phyloP scores from a whole-genome alignment of 1,139 yeast species.

The Pichia kudriavzevii region DNA sequence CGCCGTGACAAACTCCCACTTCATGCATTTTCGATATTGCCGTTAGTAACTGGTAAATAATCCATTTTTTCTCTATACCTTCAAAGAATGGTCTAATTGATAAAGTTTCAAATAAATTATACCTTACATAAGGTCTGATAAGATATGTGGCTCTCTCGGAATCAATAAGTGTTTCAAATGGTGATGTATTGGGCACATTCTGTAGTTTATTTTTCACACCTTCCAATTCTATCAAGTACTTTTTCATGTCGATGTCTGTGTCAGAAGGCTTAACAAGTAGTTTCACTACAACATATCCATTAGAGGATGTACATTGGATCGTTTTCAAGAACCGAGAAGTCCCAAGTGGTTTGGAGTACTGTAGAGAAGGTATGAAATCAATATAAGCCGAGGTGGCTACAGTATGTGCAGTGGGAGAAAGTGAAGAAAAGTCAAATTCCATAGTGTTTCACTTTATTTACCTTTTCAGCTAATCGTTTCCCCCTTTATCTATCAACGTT shows the following conservation, averaged over 20 bases:
- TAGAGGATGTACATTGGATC: slow-evolving; percentile 62
- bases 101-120: slow-evolving; percentile 77
- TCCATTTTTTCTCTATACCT: slow-evolving; percentile 74
- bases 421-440: slow-evolving; percentile 81
- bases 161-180: slow-evolving; percentile 69
- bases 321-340: slow-evolving; percentile 83
- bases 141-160: slow-evolving; percentile 90
- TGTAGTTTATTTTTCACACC: slow-evolving; percentile 36
- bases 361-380: slow-evolving; percentile 58
- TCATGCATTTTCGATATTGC: slow-evolving; percentile 60
- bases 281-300: slow-evolving; percentile 70
- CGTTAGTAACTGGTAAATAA: slow-evolving; percentile 68
- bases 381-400: slow-evolving; percentile 88
- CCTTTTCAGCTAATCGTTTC: no score
- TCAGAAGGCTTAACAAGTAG: slow-evolving; percentile 64
- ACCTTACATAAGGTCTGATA: slow-evolving; percentile 71
- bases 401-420: slow-evolving; percentile 88
- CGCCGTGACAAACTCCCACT: slow-evolving; percentile 70
- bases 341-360: slow-evolving; percentile 63
- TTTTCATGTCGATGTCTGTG: slow-evolving; percentile 22
- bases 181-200: slow-evolving; percentile 56
- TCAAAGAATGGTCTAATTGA: slow-evolving; percentile 85
- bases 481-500: no score
- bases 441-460: no score
- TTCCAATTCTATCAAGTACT: slow-evolving; percentile 33